phyloP scores from a whole-genome alignment of 495 filamentous ascomycete genomes.

The Podospora comata region DNA sequence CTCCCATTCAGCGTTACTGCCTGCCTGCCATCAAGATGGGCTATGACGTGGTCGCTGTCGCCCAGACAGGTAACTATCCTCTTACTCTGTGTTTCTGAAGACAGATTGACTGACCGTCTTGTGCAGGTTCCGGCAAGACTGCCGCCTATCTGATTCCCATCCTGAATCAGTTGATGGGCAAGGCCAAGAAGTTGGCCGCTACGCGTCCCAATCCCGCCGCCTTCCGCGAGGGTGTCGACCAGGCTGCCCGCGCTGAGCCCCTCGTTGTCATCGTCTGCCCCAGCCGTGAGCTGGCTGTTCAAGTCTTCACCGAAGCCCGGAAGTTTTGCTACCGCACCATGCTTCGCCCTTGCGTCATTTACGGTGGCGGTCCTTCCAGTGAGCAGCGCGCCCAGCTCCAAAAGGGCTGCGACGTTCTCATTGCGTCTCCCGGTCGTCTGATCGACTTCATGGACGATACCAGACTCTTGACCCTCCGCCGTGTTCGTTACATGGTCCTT shows the following conservation, averaged over 20 bases:
- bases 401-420: constrained; percentile 83
- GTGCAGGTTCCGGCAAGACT: constrained; percentile 88
- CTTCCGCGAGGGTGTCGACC: constrained; percentile 41
- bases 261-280: constrained; percentile 82
- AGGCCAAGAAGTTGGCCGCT: constrained; percentile 77
- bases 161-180: constrained; percentile 87
- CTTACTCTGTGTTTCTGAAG: neutral
- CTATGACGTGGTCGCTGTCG: constrained; percentile 78
- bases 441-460: constrained; percentile 73
- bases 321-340: constrained; percentile 90
- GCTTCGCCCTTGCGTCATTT: constrained; percentile 87
- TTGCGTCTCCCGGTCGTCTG: constrained; percentile 84
- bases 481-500: constrained; percentile 79
- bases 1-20: constrained; percentile 80
- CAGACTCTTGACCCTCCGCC: constrained; percentile 64
- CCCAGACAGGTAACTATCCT: constrained; percentile 76
- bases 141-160: constrained; percentile 89
- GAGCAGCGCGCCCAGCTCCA: constrained; percentile 69
- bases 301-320: constrained; percentile 91
- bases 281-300: constrained; percentile 82
- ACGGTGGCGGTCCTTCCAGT: constrained; percentile 70
- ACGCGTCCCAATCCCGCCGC: constrained; percentile 61
- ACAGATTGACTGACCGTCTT: neutral
- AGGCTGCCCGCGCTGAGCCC: constrained; percentile 68
- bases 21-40: constrained; percentile 71